Evolutionary conservation across 345 rosid genomes (phyloP).

Genomic region (Pelargonium nanum): DNA sequence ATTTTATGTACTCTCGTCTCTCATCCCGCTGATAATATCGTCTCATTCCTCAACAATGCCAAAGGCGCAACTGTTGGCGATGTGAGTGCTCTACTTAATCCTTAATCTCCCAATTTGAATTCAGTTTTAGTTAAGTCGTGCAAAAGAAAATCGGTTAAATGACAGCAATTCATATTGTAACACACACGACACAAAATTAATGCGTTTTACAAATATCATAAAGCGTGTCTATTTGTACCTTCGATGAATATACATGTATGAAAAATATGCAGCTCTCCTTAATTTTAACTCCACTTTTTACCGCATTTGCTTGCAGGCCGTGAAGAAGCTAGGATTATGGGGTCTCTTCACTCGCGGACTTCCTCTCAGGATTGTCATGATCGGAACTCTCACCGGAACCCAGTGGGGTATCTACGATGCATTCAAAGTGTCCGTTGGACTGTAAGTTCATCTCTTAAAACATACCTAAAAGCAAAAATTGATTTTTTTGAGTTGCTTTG

Average conservation of each 20-base stretch:
- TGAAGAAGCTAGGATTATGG: conserved; percentile 80
- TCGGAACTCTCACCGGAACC: conserved; percentile 93
- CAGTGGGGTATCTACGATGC: conserved; percentile 98
- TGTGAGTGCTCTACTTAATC: conserved; percentile 35
- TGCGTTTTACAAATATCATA: too few species aligned
- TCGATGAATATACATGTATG: neutral
- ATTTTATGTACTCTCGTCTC: conserved; percentile 83
- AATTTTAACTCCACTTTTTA: neutral
- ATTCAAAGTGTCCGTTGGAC: conserved; percentile 93
- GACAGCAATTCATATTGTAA: too few species aligned
- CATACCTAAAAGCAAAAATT: neutral
- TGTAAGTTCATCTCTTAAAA: conserved; percentile 41
- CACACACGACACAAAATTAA: too few species aligned
- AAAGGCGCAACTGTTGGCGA: conserved; percentile 97
- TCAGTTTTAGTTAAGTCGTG: neutral
- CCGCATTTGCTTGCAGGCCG: conserved; percentile 46
- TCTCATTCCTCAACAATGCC: conserved; percentile 94
- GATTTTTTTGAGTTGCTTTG: neutral
- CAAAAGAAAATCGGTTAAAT: too few species aligned
- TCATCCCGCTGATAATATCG: conserved; percentile 94
- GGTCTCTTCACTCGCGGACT: conserved; percentile 97
- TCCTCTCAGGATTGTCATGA: conserved; percentile 97
- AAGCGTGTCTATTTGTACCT: too few species aligned
- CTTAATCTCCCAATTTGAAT: neutral
- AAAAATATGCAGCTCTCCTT: neutral